These are phyloP conservation scores for Ustanciosporium gigantosporum DNA, from an alignment of 1,284 basidiomycete species.

Conservation along the genomic window DNA sequence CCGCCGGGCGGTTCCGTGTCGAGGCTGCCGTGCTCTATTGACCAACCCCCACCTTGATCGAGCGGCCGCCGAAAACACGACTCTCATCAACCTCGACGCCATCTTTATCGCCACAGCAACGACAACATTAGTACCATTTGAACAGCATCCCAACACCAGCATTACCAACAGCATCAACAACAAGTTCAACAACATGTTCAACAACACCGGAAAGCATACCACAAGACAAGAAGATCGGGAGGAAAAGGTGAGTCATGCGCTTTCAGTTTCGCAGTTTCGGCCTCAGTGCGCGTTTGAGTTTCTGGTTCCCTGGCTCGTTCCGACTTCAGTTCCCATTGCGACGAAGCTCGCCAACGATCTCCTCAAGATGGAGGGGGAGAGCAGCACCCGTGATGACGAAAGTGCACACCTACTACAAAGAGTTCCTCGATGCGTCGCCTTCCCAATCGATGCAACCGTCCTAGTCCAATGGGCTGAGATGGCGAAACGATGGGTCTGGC, in stretches of 20 bases:
- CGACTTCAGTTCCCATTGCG: constrained; percentile 3
- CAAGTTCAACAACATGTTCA: no score
- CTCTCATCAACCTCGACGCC: neutral
- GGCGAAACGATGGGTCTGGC: neutral
- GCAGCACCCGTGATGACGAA: constrained; percentile 25
- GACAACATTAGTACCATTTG: neutral
- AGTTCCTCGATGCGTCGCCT: no score
- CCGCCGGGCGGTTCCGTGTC: constrained; percentile 41
- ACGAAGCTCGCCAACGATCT: constrained; percentile 12
- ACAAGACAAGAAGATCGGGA: neutral
- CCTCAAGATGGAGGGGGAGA: neutral
- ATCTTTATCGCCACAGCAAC: neutral
- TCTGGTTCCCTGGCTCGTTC: neutral
- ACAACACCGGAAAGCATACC: neutral
- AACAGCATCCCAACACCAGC: no score
- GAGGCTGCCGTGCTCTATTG: constrained; percentile 42
- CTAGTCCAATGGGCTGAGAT: constrained; percentile 1
- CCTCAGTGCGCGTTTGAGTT: neutral
- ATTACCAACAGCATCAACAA: no score
- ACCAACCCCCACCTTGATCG: neutral
- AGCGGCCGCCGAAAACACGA: neutral
- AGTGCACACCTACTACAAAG: constrained; percentile 17
- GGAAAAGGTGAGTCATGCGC: constrained; percentile 25
- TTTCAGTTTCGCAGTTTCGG: neutral
- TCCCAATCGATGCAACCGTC: no score